These are phyloP conservation scores for Diatrype stigma DNA, from an alignment of 2,329 filamentous ascomycete genomes.

Conservation along the genomic window DNA sequence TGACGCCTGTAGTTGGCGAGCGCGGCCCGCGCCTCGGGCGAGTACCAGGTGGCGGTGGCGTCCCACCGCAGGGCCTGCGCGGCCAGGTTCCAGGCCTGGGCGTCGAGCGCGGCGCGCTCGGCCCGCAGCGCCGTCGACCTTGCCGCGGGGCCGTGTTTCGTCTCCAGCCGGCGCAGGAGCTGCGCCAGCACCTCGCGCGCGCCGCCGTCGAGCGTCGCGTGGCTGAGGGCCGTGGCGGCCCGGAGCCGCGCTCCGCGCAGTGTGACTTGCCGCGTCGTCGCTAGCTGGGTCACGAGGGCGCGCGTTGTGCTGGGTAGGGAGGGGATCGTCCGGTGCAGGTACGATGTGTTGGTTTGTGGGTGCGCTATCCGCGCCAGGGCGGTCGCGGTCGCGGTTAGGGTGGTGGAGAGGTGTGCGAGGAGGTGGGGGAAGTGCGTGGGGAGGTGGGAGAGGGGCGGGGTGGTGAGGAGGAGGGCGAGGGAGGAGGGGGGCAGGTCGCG, in stretches of 20 bases:
- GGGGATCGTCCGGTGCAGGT: constrained; percentile 54
- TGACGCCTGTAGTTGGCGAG: constrained; percentile 46
- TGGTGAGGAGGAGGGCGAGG: constrained; percentile 42
- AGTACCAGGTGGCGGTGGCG: constrained; percentile 37
- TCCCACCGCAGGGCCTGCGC: constrained; percentile 28
- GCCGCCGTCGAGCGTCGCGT: not conserved
- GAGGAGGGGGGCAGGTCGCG: constrained; percentile 33
- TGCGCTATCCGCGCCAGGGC: constrained; percentile 44
- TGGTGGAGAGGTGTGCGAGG: constrained; percentile 41
- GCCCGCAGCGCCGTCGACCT: constrained; percentile 49
- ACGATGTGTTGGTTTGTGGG: constrained; percentile 50
- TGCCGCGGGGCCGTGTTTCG: constrained; percentile 51
- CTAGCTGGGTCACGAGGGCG: constrained; percentile 31
- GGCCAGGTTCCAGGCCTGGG: constrained; percentile 38
- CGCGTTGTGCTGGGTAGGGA: constrained; percentile 39
- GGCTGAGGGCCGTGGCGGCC: not conserved
- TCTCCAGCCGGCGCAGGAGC: constrained; percentile 46
- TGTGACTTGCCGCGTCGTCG: constrained; percentile 30
- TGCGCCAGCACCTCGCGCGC: not conserved
- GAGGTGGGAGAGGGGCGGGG: constrained; percentile 46
- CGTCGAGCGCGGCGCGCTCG: constrained; percentile 38
- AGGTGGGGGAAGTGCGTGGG: constrained; percentile 45
- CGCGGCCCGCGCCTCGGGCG: constrained; percentile 32
- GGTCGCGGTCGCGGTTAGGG: constrained; percentile 46
- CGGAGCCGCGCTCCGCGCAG: constrained; percentile 34